A percentile compares a stretch with the other conserved stretches of the same genome.
Conservation (phyloP, 768 basidiomycete genomes). For the Mycena chlorophos region DNA sequence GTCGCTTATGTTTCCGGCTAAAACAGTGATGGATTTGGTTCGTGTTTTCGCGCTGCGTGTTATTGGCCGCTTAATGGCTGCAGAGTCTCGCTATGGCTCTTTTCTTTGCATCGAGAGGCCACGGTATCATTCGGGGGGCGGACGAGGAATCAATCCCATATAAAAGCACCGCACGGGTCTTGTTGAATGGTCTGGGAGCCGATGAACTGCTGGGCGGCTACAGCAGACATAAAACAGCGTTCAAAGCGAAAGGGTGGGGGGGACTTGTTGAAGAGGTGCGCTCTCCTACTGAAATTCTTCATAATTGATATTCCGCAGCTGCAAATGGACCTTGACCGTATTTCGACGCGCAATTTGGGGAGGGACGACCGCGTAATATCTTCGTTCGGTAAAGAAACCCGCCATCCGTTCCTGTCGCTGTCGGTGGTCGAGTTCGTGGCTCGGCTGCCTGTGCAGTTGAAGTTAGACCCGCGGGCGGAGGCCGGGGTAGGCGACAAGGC, state of each 20-base stretch:
- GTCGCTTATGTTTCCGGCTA: slow-evolving; percentile 73
- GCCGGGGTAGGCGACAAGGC: slow-evolving; percentile 90
- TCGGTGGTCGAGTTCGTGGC: slow-evolving; percentile 77
- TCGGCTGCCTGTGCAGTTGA: slow-evolving; percentile 73
- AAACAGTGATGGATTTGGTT: slow-evolving; percentile 91
- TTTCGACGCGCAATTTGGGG: slow-evolving; percentile 87
- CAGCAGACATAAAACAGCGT: slow-evolving; percentile 81
- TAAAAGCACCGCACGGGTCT: slow-evolving; percentile 72
- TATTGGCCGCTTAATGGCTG: neutral
- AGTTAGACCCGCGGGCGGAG: slow-evolving; percentile 73
- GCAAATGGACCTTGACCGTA: slow-evolving; percentile 84
- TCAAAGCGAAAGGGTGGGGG: slow-evolving; percentile 64
- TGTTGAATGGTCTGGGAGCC: slow-evolving; percentile 90
- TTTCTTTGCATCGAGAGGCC: slow-evolving; percentile 87
- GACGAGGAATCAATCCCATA: slow-evolving; percentile 53
- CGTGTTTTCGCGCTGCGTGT: neutral
- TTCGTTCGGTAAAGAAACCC: slow-evolving; percentile 86
- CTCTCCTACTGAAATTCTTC: slow-evolving; percentile 2
- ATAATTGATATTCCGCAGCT: slow-evolving; percentile 48
- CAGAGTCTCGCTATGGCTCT: slow-evolving; percentile 91
- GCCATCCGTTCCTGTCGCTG: slow-evolving; percentile 89
- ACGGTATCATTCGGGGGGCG: slow-evolving; percentile 61
- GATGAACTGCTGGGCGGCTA: slow-evolving; percentile 97
- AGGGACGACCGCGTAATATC: slow-evolving; percentile 94
- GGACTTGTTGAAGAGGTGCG: slow-evolving; percentile 79